Base-by-base conservation (phyloP, 2,329 filamentous ascomycete genomes). In the Fusarium devonianum region DNA sequence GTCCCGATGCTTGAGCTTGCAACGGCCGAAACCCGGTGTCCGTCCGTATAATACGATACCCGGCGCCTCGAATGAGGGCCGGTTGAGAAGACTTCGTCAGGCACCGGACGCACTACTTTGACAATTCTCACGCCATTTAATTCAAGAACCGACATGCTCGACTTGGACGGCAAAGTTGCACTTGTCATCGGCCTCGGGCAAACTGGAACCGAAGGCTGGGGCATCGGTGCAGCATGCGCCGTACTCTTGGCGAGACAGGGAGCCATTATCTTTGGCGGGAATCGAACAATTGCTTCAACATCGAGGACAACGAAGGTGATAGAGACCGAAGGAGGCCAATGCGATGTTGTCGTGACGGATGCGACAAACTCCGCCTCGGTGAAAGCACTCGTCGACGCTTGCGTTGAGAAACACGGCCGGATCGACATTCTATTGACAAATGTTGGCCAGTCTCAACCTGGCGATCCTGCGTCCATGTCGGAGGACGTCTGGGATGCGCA, bases 341-440 rank as follows among this genome's bases (percentile, higher is more conserved):
- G 73, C 50, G 64, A 73, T 9, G 62, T 79, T 4, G 68, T 81
- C 62, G 71, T 66, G 5, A 72, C 73, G 11, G 71, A 86, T 58
- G 82, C 82, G 2, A 85, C 81, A 0, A 75, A 77, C 5, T 74
- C 77, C 0, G 62, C 67, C 0, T 78, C 79, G 12, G 81, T 84
- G 62, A 78, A 81, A 53, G 64, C 65, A 0, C 73, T 85, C 0
- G 75, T 86, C 4, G 75, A 80, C 23, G 73, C 75, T 0, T 84
- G 81, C 33, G 60, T 82, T 13, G 63, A 70, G 0, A 77, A 76
- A 28, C 76, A 84, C 51, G 80, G 81, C 7, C 74, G 78, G 5
- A 79, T 85, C 42, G 83, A 86, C 54, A 80, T 86, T 16, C 68
- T 86, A 1, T 65, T 87, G 12, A 84, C 84, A 55, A 85, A 85